Base-by-base conservation (phyloP, 1,139 yeast species). In the Scheffersomyces lignicola region DNA sequence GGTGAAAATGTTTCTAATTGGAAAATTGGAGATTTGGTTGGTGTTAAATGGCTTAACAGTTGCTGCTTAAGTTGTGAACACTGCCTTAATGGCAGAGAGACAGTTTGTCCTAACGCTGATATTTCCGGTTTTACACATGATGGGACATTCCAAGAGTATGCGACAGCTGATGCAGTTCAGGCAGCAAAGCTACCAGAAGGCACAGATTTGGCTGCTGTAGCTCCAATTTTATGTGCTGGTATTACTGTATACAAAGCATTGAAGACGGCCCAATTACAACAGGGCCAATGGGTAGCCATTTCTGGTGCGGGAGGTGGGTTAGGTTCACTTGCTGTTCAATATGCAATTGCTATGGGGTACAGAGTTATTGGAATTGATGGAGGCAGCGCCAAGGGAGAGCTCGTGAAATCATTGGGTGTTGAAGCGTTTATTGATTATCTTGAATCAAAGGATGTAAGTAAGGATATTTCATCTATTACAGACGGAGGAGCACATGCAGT, bases 271-370 rank as follows among this genome's bases (percentile, higher is more conserved):
- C 67, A 73, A 32, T 69, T 80, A 48, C 53, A 49, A 35, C 78
- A 90, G 34, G 94, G 92, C 53, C 78, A 84, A 53, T 83, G 88
- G 87, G 87, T 83, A 40, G 83, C 83, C 48, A 69, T 84, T 51
- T 78, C 87, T 43, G 94, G 94, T 63, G 90, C 90, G 37, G 87
- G 82, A 54, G 90, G 94, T 62, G 94, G 94, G 51, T 73, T 85
- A 52, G 94, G 94, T 43, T 76, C 89, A 33, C 67, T 84, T 43
- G 90, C 89, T 40, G 71, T 85, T 50, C 92, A 84, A 62, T 84
- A 81, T 65, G 94, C 90, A 42, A 76, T 70, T 59, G 90, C 89
- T 42, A 80, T 85, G 87, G 94, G 94, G 48, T 73, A 69, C 63
- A 74, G 90, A 58, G 88, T 83, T 39, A 43, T 83, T 37, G 92